Conservation (phyloP, 495 filamentous ascomycete species). For the Xylaria sp. region DNA sequence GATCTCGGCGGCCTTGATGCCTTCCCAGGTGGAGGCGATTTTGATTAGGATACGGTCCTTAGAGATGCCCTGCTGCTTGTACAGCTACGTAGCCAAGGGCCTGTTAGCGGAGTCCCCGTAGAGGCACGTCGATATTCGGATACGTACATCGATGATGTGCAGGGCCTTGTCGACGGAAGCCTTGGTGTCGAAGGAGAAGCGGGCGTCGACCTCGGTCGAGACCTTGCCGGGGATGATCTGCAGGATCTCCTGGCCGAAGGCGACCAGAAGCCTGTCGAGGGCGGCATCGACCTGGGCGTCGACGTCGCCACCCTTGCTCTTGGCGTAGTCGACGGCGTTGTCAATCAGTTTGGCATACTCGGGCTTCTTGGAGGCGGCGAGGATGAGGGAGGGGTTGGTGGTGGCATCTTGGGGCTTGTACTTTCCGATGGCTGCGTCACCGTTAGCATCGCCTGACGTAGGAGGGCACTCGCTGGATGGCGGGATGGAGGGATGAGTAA, state of each 20-base stretch:
- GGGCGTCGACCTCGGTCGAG: constrained; percentile 97
- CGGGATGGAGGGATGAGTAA: background rate
- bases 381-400: constrained; percentile 98
- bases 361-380: constrained; percentile 96
- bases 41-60: constrained; percentile 95
- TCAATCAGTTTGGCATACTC: constrained; percentile 96
- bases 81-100: constrained; percentile 66
- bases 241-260: constrained; percentile 98
- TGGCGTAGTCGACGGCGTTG: constrained; percentile 82
- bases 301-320: constrained; percentile 68
- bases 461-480: background rate
- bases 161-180: constrained; percentile 94
- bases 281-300: constrained; percentile 82
- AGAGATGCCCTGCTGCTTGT: constrained; percentile 86
- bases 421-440: constrained; percentile 83
- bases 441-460: constrained; percentile 34
- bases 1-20: constrained; percentile 95
- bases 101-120: constrained; percentile 10
- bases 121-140: background rate
- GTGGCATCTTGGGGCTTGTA: constrained; percentile 99
- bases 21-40: constrained; percentile 91
- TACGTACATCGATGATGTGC: constrained; percentile 88
- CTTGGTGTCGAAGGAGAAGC: constrained; percentile 94
- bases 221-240: constrained; percentile 97
- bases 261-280: constrained; percentile 91